phyloP scores from a whole-genome alignment of 2,329 filamentous ascomycete genomes.

The Xylariaceae sp. region DNA sequence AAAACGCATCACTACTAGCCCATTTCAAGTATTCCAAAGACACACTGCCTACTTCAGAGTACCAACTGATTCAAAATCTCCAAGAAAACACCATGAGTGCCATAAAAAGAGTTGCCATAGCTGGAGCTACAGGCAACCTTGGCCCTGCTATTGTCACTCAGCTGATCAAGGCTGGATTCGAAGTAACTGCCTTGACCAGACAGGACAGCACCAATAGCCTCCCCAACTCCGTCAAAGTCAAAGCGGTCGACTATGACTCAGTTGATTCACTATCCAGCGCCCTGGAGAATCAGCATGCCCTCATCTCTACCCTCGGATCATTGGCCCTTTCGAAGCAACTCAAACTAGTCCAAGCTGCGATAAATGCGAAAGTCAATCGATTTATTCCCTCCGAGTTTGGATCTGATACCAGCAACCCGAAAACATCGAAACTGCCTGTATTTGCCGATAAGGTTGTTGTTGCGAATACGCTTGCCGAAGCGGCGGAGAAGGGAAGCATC shows the following conservation, averaged over 20 bases:
- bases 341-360: constrained; percentile 52
- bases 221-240: constrained; percentile 37
- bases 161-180: constrained; percentile 40
- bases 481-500: constrained; percentile 32
- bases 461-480: constrained; percentile 38
- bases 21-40: too few species aligned
- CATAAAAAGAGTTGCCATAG: constrained; percentile 21
- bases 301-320: constrained; percentile 45
- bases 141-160: constrained; percentile 36
- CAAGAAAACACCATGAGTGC: constrained; percentile 4
- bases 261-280: constrained; percentile 44
- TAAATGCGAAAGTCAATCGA: constrained; percentile 52
- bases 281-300: constrained; percentile 55
- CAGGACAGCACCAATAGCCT: constrained; percentile 34
- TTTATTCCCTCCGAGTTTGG: constrained; percentile 59
- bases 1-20: too few species aligned
- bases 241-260: constrained; percentile 46
- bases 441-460: constrained; percentile 47
- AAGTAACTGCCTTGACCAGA: constrained; percentile 54
- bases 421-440: constrained; percentile 42
- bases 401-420: constrained; percentile 35
- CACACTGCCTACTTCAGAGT: too few species aligned
- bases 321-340: constrained; percentile 35
- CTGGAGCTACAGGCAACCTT: constrained; percentile 29
- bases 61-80: neutral